Percentiles rank a stretch among this genome's conserved stretches.
phyloP scores from a whole-genome alignment of 805 yeast genomes.

The Myxozyma vanderwaltii region DNA sequence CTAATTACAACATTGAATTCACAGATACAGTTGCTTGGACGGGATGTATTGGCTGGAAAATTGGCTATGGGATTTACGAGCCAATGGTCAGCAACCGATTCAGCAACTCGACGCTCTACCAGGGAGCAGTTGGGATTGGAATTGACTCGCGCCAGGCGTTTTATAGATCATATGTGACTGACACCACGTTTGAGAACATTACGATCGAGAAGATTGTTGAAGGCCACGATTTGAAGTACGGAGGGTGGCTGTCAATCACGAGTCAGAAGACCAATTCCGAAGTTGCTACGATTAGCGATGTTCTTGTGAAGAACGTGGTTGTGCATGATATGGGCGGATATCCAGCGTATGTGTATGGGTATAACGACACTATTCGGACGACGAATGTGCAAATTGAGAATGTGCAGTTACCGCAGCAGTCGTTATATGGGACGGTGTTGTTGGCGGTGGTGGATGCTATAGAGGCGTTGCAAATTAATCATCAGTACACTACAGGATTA shows the following conservation, averaged over 20 bases:
- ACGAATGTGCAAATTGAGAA: slow-evolving; percentile 3
- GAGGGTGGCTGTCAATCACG: slow-evolving; percentile 23
- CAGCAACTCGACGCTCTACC: slow-evolving; percentile 13
- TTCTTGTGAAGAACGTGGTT: slow-evolving; percentile 7
- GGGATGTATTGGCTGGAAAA: slow-evolving; percentile 22
- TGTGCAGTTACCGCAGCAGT: not conserved
- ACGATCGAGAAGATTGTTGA: slow-evolving; percentile 16
- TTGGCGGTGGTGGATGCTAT: not conserved
- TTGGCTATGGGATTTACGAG: slow-evolving; percentile 23
- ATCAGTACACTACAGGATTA: not conserved
- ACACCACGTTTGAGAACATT: slow-evolving; percentile 6
- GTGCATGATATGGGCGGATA: slow-evolving; percentile 19
- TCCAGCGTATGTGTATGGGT: slow-evolving; percentile 17
- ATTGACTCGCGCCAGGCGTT: slow-evolving; percentile 14
- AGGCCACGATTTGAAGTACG: slow-evolving; percentile 12
- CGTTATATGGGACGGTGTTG: not conserved
- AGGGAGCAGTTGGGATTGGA: slow-evolving; percentile 21
- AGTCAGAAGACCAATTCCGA: slow-evolving; percentile 11
- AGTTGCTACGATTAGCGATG: slow-evolving; percentile 8
- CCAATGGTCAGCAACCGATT: slow-evolving; percentile 2
- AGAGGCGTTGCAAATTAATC: not conserved
- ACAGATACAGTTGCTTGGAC: slow-evolving; percentile 29
- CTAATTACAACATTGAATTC: slow-evolving; percentile 8
- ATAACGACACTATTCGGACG: not conserved
- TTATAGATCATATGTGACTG: not conserved